These are phyloP conservation scores for Trypethelium eluteriae DNA, from an alignment of 495 filamentous ascomycete genomes.

Conservation along the genomic window DNA sequence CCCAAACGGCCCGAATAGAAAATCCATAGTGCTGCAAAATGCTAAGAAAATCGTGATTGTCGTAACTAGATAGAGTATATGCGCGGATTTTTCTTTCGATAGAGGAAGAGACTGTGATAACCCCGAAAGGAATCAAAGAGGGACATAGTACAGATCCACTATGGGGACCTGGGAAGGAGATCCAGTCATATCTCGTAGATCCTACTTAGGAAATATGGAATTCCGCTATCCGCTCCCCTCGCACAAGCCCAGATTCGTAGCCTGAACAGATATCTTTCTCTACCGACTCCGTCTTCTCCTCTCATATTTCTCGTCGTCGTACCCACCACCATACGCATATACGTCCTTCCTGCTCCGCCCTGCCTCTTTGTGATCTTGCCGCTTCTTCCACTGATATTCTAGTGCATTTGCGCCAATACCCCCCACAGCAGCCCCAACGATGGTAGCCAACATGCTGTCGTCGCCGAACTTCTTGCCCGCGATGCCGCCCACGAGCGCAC, in stretches of 20 bases:
- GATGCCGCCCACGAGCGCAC: conserved; percentile 23
- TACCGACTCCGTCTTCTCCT: not conserved
- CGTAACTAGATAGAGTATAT: not conserved
- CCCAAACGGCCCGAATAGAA: not conserved
- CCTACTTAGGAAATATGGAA: too few species aligned
- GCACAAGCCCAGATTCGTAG: too few species aligned
- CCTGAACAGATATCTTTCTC: not conserved
- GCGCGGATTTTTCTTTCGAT: not conserved
- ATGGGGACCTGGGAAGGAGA: too few species aligned
- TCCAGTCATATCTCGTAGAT: too few species aligned
- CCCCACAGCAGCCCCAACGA: conserved; percentile 23
- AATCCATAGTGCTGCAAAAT: not conserved
- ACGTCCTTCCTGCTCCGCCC: conserved; percentile 11
- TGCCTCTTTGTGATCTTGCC: conserved; percentile 15
- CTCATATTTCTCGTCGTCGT: conserved; percentile 1
- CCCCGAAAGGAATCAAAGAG: too few species aligned
- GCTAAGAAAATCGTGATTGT: not conserved
- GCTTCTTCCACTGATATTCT: conserved; percentile 22
- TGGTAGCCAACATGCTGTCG: conserved; percentile 16
- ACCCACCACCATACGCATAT: conserved; percentile 18
- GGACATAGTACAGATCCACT: too few species aligned
- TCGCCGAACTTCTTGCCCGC: conserved; percentile 22
- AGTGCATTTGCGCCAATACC: conserved; percentile 22
- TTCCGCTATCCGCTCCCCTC: too few species aligned
- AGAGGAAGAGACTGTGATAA: too few species aligned